Evolutionary conservation across 202 grass and related monocot species (phyloP), one percentile per base, ranked within the genome.

Genomic region (Saccharum hybrid): DNA sequence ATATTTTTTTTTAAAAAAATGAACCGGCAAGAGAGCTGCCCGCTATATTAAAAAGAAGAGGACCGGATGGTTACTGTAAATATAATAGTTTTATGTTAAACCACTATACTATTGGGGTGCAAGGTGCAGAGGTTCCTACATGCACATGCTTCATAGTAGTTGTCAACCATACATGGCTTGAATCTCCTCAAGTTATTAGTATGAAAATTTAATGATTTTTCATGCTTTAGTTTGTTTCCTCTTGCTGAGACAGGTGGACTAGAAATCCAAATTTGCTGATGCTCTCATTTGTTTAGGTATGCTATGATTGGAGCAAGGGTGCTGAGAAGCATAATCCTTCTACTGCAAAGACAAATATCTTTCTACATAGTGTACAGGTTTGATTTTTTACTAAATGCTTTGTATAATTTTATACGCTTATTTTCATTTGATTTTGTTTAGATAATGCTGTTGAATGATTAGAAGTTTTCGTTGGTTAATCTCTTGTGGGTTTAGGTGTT

Each of bases 251-350:
- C 14, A 26, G 52, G 7, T 51, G 59, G 26, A 43, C 21, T 71
- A 21, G 4, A 2, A 77, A 12, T 26, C 9, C 46, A 37, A 71
- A 78, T 57, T 83, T 66, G 16, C 66, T 83, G 19, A 66, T 59
- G 31, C 30, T 64, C 19, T 71, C 67, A 68, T 72, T 88, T 74
- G 15, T 80, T 49, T 92, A 98, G 96, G 88, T 91, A 45, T 90
- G 89, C 41, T 98, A 96, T 87, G 96, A 98, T 86, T 95, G 96
- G 93, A 96, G 96, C 81, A 95, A 87, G 78, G 96, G 96, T 79
- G 91, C 93, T 30, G 96, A 98, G 88, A 98, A 94, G 88, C 91
- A 96, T 81, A 96, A 92, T 82, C 96, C 93, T 88, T 82, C 92
- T 63, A 86, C 88, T 75, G 85, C 91, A 81, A 98, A 92, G 81